Evolutionary conservation across 2,329 filamentous ascomycete species (phyloP), one percentile per base, ranked within the genome.

Genomic region (Aplosporella prunicola): DNA sequence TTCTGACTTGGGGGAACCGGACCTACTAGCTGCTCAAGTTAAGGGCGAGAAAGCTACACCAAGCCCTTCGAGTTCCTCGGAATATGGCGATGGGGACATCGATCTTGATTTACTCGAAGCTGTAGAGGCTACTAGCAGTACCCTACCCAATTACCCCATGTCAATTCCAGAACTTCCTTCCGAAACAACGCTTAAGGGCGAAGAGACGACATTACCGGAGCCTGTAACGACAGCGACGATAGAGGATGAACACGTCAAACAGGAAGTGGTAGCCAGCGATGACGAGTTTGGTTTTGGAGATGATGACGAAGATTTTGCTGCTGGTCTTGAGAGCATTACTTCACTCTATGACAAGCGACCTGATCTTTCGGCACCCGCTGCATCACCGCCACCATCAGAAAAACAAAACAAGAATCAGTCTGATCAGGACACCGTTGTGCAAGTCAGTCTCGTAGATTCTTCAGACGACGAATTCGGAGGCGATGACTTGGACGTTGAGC

Each of bases 401-500:
- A 14, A 17, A 28, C 33, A 15, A 7, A 18, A 35, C 9, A n/a
- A 16, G 18, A 15, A 13, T 25, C 14, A 22, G 8, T 16, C 20
- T 34, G n/a, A 7, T 32, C 24, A 17, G 2, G 9, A 11, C 26
- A 24, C 18, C 5, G 24, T 25, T 22, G 27, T 29, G n/a, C n/a
- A n/a, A n/a, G n/a, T 24, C 8, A 18, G 18, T 25, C 10, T 40
- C 14, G 22, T 63, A 45, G 55, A 64, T 25, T 77, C 72, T 47
- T 67, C 67, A 45, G 80, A 75, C 41, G 83, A 86, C 61, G 86
- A 86, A 50, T 85, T 85, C 65, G 82, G 78, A 31, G 74, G 71
- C 46, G 71, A 68, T 47, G 69, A 78, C 43, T 67, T 76, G 58
- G 86, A 93, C 58, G 82, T 85, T 51, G 84, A 89, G 49, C 63